Base-by-base conservation (phyloP, 2,329 filamentous ascomycete genomes). In the Kalaharituber pfeilii region DNA sequence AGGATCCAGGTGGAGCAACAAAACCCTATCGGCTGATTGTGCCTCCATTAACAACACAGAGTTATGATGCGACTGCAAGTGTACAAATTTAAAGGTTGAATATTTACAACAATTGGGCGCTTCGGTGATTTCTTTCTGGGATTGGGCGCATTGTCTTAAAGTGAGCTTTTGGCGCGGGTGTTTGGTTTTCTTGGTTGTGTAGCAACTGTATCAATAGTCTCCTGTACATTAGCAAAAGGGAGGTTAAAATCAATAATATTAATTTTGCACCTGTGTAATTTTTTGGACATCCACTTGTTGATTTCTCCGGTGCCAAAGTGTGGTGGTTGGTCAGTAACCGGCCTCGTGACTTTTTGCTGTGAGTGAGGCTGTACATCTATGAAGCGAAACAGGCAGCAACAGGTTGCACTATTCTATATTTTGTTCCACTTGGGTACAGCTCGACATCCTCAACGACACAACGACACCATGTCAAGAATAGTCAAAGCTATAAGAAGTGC, bases 1-100 rank as follows among this genome's bases (percentile, higher is more conserved):
- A 79, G 59, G 87, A 98, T 63, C 89, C 91, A 0, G 76, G 84
- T 0, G 93, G 91, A 13, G 86, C 86, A 59, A 98, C 91, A 0
- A 78, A 80, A 51, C 86, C 87, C 7, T 98, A 98, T 67, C 75
- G 86, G 36, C 70, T 98, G 4, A 75, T 96, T 1, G 81, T 98
- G 4, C 91, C 93, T 22, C n/a, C 42, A 2, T 22, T 47, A 2
- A 20, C n/a, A 13, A 47, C 42, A 2, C 42, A 20, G 42, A 25
- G 42, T 22, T 47, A 47, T 22, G 42, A 47, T 22, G 42, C 18
- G 22, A 20, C 42, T 20, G 42, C 42, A 47, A 47, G 42, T 25
- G 22, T 22, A 47, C 22, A 20, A 47, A 22, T 11, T 47, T 15
- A 13, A 47, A 39, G 33, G 20, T 39, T 18, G 20, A 15, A 18